Evolutionary conservation across 441 rosid genomes (phyloP), one percentile per base, ranked within the genome.

Genomic region (Jatropha multifida): DNA sequence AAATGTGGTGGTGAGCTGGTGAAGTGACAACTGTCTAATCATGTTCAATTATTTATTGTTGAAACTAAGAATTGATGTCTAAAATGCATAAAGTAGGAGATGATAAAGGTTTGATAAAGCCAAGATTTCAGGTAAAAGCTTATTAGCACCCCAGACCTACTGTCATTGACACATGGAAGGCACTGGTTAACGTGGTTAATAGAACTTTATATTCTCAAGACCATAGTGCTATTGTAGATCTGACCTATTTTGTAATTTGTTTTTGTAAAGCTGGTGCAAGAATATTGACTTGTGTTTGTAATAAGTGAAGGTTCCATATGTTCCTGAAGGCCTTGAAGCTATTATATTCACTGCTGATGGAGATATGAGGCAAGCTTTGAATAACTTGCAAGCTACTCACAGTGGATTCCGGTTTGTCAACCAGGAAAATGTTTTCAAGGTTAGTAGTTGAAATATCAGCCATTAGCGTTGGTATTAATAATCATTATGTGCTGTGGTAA

Each of bases 301-400:
- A 81, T 81, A 74, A 70, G 49, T 85, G 78, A 82, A 95, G 99
- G 98, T 90, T 78, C 95, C 94, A 0, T 93, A 87, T 82, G 87
- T 92, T 71, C 96, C 98, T 1, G 99, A 93, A 86, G 99, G 99
- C 70, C 97, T 96, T 42, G 99, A 93, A 86, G 97, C 97, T 44
- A 89, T 93, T 76, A 96, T 96, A 81, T 96, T 96, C 85, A 96
- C 99, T 20, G 97, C 97, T 74, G 99, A 96, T 82, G 99, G 99
- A 74, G 99, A 96, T 81, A 96, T 95, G 99, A 92, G 99, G 84
- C 99, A 95, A 83, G 98, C 95, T 51, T 83, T 96, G 83, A 96
- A 96, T 77, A 96, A 96, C 85, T 82, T 93, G 90, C 99, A 93
- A 88, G 99, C 99, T 54, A 93, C 97, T 44, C 71, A 78, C 76